Conservation (phyloP, 2,329 filamentous ascomycete species). For the Tolypocladium pustulatum region DNA sequence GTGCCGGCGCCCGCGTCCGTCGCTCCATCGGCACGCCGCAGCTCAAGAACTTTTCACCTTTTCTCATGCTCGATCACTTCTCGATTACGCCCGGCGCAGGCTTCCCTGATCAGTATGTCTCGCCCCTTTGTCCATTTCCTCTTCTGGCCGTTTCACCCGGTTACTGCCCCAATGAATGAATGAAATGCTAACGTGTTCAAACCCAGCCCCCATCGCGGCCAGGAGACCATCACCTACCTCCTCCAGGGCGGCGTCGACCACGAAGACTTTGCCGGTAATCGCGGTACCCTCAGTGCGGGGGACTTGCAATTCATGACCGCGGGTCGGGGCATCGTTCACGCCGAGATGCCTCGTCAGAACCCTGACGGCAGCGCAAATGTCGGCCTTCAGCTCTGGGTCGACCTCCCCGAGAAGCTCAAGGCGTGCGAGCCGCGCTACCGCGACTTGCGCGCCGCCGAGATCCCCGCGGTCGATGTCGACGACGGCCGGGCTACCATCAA, state of each 20-base stretch:
- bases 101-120: constrained; percentile 67
- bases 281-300: constrained; percentile 73
- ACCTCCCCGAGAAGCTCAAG: constrained; percentile 74
- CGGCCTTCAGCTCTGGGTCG: constrained; percentile 92
- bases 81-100: constrained; percentile 68
- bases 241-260: constrained; percentile 80
- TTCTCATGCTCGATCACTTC: constrained; percentile 96
- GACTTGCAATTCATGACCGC: constrained; percentile 98
- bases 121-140: background rate
- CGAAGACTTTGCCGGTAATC: constrained; percentile 82
- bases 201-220: constrained; percentile 54
- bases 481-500: constrained; percentile 69
- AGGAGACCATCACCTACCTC: constrained; percentile 83
- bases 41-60: constrained; percentile 79
- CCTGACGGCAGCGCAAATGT: constrained; percentile 66
- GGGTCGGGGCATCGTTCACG: constrained; percentile 82
- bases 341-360: constrained; percentile 84
- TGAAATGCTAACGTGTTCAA: background rate
- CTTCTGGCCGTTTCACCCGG: background rate
- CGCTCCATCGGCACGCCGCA: constrained; percentile 78
- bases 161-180: background rate
- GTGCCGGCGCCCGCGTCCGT: constrained; percentile 76
- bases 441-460: constrained; percentile 69
- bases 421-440: constrained; percentile 85
- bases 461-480: constrained; percentile 63